Evolutionary conservation across 2,329 filamentous ascomycete genomes (phyloP).

Genomic region (Lachnellula occidentalis): DNA sequence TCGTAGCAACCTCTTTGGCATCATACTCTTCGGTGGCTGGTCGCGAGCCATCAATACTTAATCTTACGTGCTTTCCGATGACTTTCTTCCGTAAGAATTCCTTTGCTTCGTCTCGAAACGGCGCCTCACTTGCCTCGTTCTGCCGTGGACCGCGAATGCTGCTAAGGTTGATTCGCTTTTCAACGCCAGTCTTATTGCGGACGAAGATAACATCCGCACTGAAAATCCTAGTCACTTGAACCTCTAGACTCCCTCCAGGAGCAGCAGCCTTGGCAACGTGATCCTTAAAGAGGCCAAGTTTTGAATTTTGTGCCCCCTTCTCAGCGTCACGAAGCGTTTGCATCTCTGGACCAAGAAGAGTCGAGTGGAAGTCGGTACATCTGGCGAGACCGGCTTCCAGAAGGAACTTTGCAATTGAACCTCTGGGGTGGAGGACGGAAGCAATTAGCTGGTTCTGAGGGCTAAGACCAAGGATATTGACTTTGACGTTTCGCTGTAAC

Average conservation of each 20-base stretch:
- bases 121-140: conserved; percentile 78
- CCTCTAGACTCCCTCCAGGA: conserved; percentile 64
- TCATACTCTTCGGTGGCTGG: conserved; percentile 87
- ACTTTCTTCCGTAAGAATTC: conserved; percentile 90
- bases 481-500: conserved; percentile 77
- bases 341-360: conserved; percentile 86
- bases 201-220: conserved; percentile 86
- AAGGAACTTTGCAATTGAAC: conserved; percentile 88
- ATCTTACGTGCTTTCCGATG: conserved; percentile 91
- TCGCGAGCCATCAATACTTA: conserved; percentile 85
- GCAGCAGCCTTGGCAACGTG: conserved; percentile 64
- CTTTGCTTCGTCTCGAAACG: conserved; percentile 89
- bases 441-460: conserved; percentile 91
- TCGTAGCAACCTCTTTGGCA: conserved; percentile 87
- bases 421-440: conserved; percentile 77
- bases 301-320: conserved; percentile 71
- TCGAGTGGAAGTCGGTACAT: conserved; percentile 94
- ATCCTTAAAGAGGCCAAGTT: conserved; percentile 75
- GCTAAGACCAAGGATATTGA: conserved; percentile 79
- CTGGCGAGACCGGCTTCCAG: conserved; percentile 84
- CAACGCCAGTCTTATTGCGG: conserved; percentile 74
- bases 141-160: conserved; percentile 91
- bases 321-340: conserved; percentile 77
- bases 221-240: conserved; percentile 76
- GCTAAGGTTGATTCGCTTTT: conserved; percentile 88